Conservation (phyloP, 148 eudicot genomes). For the Nepenthes gracilis region DNA sequence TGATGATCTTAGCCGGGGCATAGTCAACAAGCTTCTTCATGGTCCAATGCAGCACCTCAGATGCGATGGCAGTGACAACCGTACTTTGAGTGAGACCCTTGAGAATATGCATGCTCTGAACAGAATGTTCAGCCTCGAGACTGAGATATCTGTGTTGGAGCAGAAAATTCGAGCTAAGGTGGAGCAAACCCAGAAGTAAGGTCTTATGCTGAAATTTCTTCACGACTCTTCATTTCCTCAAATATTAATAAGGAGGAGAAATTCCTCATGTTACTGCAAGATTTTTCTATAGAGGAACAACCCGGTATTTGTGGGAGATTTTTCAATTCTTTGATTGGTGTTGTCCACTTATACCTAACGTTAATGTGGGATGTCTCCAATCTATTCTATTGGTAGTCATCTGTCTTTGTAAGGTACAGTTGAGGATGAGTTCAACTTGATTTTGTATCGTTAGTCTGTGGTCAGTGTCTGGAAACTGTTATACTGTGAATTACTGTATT, state of each 20-base stretch:
- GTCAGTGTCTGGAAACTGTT: slow-evolving; percentile 4
- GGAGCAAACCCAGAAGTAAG: slow-evolving; percentile 68
- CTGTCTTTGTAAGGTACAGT: slow-evolving; percentile 7
- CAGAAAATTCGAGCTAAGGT: slow-evolving; percentile 90
- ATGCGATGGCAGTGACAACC: slow-evolving; percentile 87
- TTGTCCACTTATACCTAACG: slow-evolving; percentile 11
- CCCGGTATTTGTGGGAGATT: slow-evolving; percentile 6
- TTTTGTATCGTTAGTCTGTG: slow-evolving; percentile 7
- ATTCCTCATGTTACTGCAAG: slow-evolving; percentile 10
- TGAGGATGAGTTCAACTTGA: slow-evolving; percentile 12
- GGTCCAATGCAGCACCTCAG: slow-evolving; percentile 96
- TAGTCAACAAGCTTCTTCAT: slow-evolving; percentile 83
- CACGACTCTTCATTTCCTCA: slow-evolving; percentile 11
- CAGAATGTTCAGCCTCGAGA: slow-evolving; percentile 91
- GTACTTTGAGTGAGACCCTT: slow-evolving; percentile 69
- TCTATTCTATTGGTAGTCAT: slow-evolving; percentile 7
- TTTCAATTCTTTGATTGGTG: slow-evolving; percentile 17
- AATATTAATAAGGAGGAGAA: slow-evolving; percentile 35
- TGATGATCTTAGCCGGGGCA: slow-evolving; percentile 85
- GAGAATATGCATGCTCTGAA: slow-evolving; percentile 95
- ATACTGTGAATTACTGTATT: slow-evolving; percentile 15
- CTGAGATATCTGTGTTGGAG: slow-evolving; percentile 76
- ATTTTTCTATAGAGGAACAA: slow-evolving; percentile 6
- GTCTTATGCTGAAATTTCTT: slow-evolving; percentile 1
- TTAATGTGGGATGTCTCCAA: slow-evolving; percentile 11